phyloP scores from a whole-genome alignment of 2,329 filamentous ascomycete species.

The Leptographium galeiforme region DNA sequence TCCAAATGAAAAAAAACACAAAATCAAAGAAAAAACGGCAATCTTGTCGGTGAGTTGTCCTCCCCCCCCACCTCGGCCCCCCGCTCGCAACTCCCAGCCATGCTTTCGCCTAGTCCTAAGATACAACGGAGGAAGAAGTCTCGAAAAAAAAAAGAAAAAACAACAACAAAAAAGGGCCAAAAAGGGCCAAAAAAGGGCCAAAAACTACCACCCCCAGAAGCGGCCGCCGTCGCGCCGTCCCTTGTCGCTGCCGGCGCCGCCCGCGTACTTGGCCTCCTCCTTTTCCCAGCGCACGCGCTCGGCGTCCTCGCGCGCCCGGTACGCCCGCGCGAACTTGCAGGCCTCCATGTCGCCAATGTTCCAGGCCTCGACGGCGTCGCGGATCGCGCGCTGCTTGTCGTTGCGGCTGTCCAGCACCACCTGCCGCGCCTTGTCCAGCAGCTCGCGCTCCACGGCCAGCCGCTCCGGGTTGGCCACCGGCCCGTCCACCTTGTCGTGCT shows the following conservation, averaged over 20 bases:
- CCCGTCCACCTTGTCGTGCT: slow-evolving; percentile 32
- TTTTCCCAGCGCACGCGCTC: slow-evolving; percentile 59
- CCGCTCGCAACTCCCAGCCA: not conserved
- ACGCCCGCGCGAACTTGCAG: slow-evolving; percentile 63
- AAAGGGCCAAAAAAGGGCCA: too few relatives aligned
- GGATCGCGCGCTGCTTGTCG: slow-evolving; percentile 30
- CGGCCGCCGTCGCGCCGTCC: slow-evolving; percentile 15
- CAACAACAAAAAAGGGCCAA: not conserved
- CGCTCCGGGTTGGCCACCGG: slow-evolving; percentile 38
- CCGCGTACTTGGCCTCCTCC: slow-evolving; percentile 51
- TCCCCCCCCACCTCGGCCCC: too few relatives aligned
- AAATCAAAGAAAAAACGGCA: not conserved
- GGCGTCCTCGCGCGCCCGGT: slow-evolving; percentile 44
- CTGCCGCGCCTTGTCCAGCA: slow-evolving; percentile 35
- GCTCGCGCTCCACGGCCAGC: slow-evolving; percentile 36
- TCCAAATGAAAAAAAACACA: not conserved
- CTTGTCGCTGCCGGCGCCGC: slow-evolving; percentile 42
- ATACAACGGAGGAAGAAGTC: not conserved
- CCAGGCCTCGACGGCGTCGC: slow-evolving; percentile 48
- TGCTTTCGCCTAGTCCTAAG: not conserved
- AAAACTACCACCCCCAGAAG: not conserved
- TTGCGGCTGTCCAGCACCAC: slow-evolving; percentile 28
- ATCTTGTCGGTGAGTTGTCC: not conserved
- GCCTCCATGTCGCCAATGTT: slow-evolving; percentile 62
- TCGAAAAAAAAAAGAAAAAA: not conserved